Percentiles rank a stretch among this genome's conserved stretches.
These are phyloP conservation scores for Aspergillus aculeatinus DNA, from an alignment of 2,329 filamentous ascomycete genomes.

Conservation along the genomic window DNA sequence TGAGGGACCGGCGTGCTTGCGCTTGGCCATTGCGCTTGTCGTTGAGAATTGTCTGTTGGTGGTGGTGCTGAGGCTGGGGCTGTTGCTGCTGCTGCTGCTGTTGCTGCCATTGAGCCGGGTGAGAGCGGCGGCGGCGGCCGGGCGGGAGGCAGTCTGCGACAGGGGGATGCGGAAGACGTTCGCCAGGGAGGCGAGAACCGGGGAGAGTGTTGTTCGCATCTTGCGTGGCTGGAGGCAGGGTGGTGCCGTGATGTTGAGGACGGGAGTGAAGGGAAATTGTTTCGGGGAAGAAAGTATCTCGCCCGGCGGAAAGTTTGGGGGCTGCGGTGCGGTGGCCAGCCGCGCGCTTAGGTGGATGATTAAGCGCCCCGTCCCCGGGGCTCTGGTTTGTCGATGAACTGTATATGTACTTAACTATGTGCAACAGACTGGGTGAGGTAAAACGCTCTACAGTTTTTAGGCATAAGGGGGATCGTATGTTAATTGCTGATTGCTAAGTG, in stretches of 20 bases:
- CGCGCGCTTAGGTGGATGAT: constrained; percentile 14
- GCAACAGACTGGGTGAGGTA: too few species aligned
- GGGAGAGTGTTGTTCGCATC: constrained; percentile 38
- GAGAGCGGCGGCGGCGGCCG: constrained; percentile 21
- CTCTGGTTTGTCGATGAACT: too few species aligned
- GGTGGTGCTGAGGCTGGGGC: background rate
- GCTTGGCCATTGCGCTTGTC: constrained; percentile 31
- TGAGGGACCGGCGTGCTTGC: constrained; percentile 31
- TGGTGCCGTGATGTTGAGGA: constrained; percentile 14
- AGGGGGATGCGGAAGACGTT: constrained; percentile 46
- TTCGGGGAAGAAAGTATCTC: background rate
- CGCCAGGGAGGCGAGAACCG: constrained; percentile 45
- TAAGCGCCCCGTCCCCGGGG: background rate
- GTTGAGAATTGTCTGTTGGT: constrained; percentile 15
- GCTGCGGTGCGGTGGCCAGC: constrained; percentile 4
- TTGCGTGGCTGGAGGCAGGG: constrained; percentile 13
- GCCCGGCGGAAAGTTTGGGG: constrained; percentile 14
- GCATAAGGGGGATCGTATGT: too few species aligned
- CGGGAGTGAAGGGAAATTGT: background rate
- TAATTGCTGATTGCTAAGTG: too few species aligned
- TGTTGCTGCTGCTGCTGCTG: background rate
- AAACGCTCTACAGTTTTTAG: background rate
- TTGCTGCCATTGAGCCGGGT: constrained; percentile 1
- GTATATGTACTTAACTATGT: too few species aligned
- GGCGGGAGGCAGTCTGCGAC: constrained; percentile 30